Conservation (phyloP, 305 asterid genomes). For the Rubia tinctorum region DNA sequence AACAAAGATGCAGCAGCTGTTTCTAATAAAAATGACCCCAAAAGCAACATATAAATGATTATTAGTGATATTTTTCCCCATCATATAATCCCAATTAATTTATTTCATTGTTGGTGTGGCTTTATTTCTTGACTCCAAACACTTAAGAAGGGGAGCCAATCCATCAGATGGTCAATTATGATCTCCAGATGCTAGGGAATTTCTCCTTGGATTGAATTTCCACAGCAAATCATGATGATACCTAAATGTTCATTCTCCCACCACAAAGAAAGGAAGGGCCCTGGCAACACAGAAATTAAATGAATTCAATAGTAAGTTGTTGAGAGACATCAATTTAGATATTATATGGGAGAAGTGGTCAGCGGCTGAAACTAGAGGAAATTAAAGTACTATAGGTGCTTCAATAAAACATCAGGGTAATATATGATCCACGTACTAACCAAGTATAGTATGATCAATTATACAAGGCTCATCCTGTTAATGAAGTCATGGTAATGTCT, state of each 20-base stretch:
- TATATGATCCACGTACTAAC: background rate
- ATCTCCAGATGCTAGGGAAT: background rate
- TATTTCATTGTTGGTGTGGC: background rate
- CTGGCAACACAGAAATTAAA: conserved; percentile 19
- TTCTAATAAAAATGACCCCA: no score
- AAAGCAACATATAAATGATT: no score
- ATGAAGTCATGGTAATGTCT: background rate
- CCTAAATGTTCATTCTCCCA: conserved; percentile 22
- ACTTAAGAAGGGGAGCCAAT: background rate
- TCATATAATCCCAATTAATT: no score
- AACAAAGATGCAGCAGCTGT: no score
- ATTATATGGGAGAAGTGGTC: background rate
- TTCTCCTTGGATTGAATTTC: background rate
- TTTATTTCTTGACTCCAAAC: background rate
- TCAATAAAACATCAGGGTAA: background rate
- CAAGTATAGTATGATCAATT: no score
- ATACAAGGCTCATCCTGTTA: background rate
- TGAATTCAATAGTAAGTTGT: background rate
- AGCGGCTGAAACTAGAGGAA: background rate
- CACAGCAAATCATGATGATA: background rate
- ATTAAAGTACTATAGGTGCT: background rate
- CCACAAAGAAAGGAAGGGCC: conserved; percentile 32
- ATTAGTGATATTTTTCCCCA: background rate
- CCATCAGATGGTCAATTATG: background rate
- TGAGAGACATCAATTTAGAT: no score